Base-by-base conservation (phyloP, 257 asterid genomes). In the Solanum tarapatanum region DNA sequence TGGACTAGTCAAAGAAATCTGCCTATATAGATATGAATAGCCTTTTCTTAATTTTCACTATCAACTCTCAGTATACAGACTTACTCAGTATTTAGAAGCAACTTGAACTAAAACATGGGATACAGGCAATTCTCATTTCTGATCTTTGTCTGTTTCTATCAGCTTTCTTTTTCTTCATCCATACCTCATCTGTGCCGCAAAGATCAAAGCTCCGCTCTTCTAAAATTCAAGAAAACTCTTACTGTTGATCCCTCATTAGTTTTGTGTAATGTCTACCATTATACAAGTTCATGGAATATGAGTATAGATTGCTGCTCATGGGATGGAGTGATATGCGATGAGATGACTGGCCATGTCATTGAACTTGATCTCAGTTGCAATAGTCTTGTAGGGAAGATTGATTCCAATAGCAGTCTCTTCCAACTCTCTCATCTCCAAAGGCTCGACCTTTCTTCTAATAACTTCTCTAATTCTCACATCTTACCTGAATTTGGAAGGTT, bases 341-440 rank as follows among this genome's bases (percentile, higher is more conserved):
- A 35, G 11, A 28, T 82, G 11, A 87, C 79, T 2, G 88, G 90
- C 37, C n/a, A 16, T 19, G 89, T 86, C 10, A 86, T 88, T 7
- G 86, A 87, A 13, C 87, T 90, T 86, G 84, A 90, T 35, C 89
- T 89, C 19, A 58, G 87, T 14, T 87, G 87, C 88, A 89, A 89
- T 13, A 28, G 43, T 26, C 86, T 87, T 82, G 68, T 19, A 3
- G 89, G 91, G 11, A 51, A 9, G 2, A 82, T 90, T 5, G 43
- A 82, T 33, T 86, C 89, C 6, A 86, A 72, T 24, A 87, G 70
- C 86, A 80, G 86, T 58, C 66, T 90, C 28, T 88, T 90, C 62
- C 76, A 73, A 7, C 85, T 88, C 82, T 82, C 84, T 72, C 79
- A 33, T 30, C 87, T 90, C 30, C 83, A 74, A 82, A 73, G 41